phyloP scores from a whole-genome alignment of 2,329 filamentous ascomycete genomes.

The Aureobasidium zeae region DNA sequence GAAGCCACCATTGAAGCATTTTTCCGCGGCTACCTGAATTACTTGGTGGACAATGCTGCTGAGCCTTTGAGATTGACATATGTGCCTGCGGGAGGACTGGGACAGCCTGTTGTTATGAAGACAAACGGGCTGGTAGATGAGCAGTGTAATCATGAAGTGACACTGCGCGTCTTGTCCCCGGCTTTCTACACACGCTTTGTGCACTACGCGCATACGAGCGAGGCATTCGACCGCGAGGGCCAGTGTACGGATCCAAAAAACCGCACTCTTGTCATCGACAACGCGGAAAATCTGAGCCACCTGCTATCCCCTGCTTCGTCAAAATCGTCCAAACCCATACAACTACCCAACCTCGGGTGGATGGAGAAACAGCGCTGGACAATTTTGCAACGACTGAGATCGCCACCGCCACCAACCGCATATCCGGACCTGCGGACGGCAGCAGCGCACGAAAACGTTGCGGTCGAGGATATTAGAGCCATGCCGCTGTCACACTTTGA shows the following conservation, averaged over 20 bases:
- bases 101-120: background rate
- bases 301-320: conserved; percentile 25
- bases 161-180: conserved; percentile 53
- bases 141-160: conserved; percentile 35
- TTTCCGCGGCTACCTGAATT: conserved; percentile 32
- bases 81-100: conserved; percentile 33
- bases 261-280: conserved; percentile 49
- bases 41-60: conserved; percentile 42
- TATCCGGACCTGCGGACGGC: conserved; percentile 32
- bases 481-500: conserved; percentile 34
- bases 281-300: conserved; percentile 43
- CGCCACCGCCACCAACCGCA: conserved; percentile 31
- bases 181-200: conserved; percentile 59
- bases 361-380: conserved; percentile 27
- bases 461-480: conserved; percentile 31
- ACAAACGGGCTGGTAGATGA: conserved; percentile 22
- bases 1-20: conserved; percentile 39
- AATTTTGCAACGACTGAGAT: conserved; percentile 31
- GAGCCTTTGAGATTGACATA: conserved; percentile 45
- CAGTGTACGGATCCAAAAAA: conserved; percentile 44
- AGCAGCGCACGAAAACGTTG: too few species aligned
- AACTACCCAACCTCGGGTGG: background rate
- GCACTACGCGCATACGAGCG: conserved; percentile 52
- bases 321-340: background rate
- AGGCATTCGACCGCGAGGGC: conserved; percentile 53